Evolutionary conservation across 2,329 filamentous ascomycete species (phyloP).

Genomic region (Beauveria australis): DNA sequence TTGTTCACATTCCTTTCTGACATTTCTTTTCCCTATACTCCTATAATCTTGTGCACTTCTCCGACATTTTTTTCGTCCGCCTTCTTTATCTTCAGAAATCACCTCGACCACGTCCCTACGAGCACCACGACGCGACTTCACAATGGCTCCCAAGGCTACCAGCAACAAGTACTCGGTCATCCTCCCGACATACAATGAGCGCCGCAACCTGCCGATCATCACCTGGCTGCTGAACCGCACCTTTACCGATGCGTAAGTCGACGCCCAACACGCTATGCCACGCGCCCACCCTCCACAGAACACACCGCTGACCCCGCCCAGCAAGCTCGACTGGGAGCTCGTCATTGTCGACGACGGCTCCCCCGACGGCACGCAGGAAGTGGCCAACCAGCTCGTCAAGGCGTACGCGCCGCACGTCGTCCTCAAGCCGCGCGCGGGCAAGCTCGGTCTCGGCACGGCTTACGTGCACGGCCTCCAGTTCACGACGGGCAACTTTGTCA

Average conservation of each 20-base stretch:
- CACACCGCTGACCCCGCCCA: conserved; percentile 26
- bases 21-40: neutral
- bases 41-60: neutral
- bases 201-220: conserved; percentile 92
- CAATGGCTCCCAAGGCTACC: conserved; percentile 36
- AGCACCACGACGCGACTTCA: neutral
- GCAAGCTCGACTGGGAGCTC: conserved; percentile 92
- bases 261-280: neutral
- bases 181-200: conserved; percentile 97
- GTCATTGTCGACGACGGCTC: conserved; percentile 98
- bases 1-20: conserved; percentile 5
- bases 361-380: conserved; percentile 85
- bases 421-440: conserved; percentile 83
- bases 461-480: conserved; percentile 94
- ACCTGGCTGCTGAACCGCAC: conserved; percentile 88
- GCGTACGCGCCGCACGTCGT: conserved; percentile 73
- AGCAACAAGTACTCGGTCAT: conserved; percentile 90
- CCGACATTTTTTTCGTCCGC: neutral
- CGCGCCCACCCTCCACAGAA: neutral
- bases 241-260: conserved; percentile 73
- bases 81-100: neutral
- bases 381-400: conserved; percentile 84
- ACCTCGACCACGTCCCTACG: neutral
- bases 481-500: conserved; percentile 84
- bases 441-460: conserved; percentile 92